These are phyloP conservation scores for Trichoderma aggressivum DNA, from an alignment of 2,329 filamentous ascomycete genomes.

Conservation along the genomic window DNA sequence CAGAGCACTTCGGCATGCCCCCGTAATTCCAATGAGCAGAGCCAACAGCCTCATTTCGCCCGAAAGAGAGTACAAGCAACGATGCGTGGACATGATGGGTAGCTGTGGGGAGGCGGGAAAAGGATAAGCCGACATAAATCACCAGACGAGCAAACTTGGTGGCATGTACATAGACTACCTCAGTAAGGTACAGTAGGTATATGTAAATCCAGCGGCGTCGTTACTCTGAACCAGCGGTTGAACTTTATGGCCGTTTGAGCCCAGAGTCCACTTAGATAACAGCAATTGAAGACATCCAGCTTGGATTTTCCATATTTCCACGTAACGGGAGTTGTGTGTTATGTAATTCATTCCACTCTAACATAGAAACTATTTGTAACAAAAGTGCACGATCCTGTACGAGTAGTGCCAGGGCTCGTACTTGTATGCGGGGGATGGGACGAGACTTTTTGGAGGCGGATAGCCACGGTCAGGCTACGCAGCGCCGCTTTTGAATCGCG, in stretches of 20 bases:
- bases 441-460: slow-evolving; percentile 18
- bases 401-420: background rate
- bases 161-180: background rate
- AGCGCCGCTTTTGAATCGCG: slow-evolving; percentile 6
- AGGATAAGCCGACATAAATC: slow-evolving; percentile 6
- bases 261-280: background rate
- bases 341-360: background rate
- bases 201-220: background rate
- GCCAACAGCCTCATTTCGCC: slow-evolving; percentile 69
- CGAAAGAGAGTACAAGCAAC: slow-evolving; percentile 40
- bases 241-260: background rate
- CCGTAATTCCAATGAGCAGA: slow-evolving; percentile 53
- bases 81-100: slow-evolving; percentile 12
- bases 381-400: background rate
- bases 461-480: slow-evolving; percentile 24
- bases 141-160: background rate
- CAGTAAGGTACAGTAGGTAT: too few species aligned
- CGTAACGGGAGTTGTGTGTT: background rate
- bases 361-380: background rate
- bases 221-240: background rate
- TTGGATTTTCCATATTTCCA: background rate
- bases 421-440: slow-evolving; percentile 14
- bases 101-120: slow-evolving; percentile 11
- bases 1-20: slow-evolving; percentile 64
- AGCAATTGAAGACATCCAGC: background rate